Percentiles rank a stretch among this genome's conserved stretches.
Conservation (phyloP, 345 rosid species). For the Abelmoschus esculentus region DNA sequence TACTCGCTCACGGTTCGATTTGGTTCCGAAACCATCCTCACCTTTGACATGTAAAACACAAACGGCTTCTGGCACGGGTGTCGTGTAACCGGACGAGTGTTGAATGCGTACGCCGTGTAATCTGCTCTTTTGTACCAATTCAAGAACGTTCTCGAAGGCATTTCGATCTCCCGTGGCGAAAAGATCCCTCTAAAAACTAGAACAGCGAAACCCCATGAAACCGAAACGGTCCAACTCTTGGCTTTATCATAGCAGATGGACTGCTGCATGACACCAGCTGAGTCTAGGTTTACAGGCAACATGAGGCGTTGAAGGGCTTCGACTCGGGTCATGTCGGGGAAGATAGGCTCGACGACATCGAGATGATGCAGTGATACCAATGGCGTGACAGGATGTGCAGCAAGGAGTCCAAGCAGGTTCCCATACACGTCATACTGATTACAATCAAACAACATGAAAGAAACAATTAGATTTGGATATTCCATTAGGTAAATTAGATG, state of each 20-base stretch:
- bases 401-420: conserved; percentile 84
- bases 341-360: conserved; percentile 91
- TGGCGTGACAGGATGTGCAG: conserved; percentile 85
- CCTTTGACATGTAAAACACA: no score
- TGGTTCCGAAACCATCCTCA: no score
- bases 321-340: conserved; percentile 76
- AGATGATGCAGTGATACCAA: conserved; percentile 87
- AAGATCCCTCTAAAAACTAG: conserved; percentile 73
- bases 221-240: conserved; percentile 69
- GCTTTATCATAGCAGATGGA: conserved; percentile 81
- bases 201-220: conserved; percentile 91
- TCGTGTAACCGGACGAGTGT: conserved; percentile 65
- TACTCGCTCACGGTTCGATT: no score
- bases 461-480: conserved; percentile 3
- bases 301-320: conserved; percentile 53
- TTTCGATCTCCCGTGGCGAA: conserved; percentile 88
- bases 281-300: conserved; percentile 65
- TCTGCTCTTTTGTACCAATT: conserved; percentile 92
- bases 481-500: no score
- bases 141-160: conserved; percentile 91
- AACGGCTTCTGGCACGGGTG: no score
- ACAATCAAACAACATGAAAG: conserved; percentile 4
- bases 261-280: conserved; percentile 85
- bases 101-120: conserved; percentile 90
- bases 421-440: conserved; percentile 89